Percentiles rank a stretch among this genome's conserved stretches.
Evolutionary conservation across 2,329 filamentous ascomycete species (phyloP).

Genomic region (Talaromyces rugulosus): DNA sequence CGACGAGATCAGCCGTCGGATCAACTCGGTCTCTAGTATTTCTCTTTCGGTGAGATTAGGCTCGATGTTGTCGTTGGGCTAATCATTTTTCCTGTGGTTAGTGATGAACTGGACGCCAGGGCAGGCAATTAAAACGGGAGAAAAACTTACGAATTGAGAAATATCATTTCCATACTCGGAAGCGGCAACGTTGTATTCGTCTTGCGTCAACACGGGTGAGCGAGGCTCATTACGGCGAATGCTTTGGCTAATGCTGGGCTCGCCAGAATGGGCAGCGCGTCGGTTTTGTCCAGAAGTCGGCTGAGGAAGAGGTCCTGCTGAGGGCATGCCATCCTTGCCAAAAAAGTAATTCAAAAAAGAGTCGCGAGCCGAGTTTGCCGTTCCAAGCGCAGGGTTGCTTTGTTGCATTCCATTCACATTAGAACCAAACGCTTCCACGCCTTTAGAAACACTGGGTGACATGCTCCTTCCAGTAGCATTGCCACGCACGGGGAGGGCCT

Average conservation of each 20-base stretch:
- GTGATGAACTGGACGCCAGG: not conserved
- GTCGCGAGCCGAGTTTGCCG: constrained; percentile 66
- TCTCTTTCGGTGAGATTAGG: constrained; percentile 92
- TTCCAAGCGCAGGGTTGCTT: constrained; percentile 59
- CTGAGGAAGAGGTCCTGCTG: constrained; percentile 41
- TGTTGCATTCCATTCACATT: constrained; percentile 65
- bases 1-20: constrained; percentile 90
- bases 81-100: not conserved
- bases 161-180: constrained; percentile 40
- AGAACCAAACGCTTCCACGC: constrained; percentile 59
- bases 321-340: constrained; percentile 70
- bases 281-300: constrained; percentile 41
- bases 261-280: constrained; percentile 73
- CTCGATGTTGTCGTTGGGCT: constrained; percentile 55
- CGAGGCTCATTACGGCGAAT: constrained; percentile 62
- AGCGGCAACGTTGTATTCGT: constrained; percentile 31
- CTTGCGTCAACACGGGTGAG: constrained; percentile 41
- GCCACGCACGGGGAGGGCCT: constrained; percentile 56
- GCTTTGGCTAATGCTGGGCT: constrained; percentile 79
- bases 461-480: constrained; percentile 66
- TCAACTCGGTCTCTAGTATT: constrained; percentile 95
- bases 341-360: constrained; percentile 99
- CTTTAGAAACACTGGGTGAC: constrained; percentile 68
- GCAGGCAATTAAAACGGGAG: not conserved
- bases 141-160: constrained; percentile 46